Percentiles rank a stretch among this genome's conserved stretches.
Conservation (phyloP, 148 eudicot species). For the Amaranthus palmeri region DNA sequence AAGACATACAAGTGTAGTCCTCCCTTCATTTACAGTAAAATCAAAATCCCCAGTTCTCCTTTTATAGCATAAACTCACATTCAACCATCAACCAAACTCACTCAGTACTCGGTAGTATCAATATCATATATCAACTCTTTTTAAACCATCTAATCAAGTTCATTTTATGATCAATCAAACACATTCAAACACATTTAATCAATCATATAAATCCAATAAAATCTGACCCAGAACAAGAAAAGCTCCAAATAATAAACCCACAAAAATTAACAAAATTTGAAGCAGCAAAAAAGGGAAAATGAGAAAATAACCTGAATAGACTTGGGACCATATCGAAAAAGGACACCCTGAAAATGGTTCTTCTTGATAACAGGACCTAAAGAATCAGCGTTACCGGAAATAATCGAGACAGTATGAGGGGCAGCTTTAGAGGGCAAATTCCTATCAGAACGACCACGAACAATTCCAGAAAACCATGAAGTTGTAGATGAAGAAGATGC, state of each 20-base stretch:
- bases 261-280: not conserved
- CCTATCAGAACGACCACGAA: constrained; percentile 32
- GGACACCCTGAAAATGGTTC: constrained; percentile 76
- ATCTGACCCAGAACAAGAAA: not conserved
- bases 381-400: constrained; percentile 48
- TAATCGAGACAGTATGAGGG: constrained; percentile 58
- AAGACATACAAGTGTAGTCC: not conserved
- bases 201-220: not conserved
- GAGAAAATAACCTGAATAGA: constrained; percentile 53
- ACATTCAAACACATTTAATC: not conserved
- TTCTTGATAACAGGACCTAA: constrained; percentile 51
- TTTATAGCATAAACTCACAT: not conserved
- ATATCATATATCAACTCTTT: not conserved
- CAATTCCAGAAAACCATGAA: constrained; percentile 34
- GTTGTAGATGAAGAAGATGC: constrained; percentile 6
- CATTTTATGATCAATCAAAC: too few relatives aligned
- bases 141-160: not conserved
- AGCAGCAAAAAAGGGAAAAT: not conserved
- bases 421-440: constrained; percentile 7
- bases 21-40: not conserved
- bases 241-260: constrained; percentile 2
- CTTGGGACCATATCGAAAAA: constrained; percentile 87
- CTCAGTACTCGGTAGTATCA: not conserved
- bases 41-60: not conserved
- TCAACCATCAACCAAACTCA: not conserved